These are phyloP conservation scores for Encephalitozoon cuniculi DNA, from an alignment of 371 early-diverging fungal genomes.

Conservation along the genomic window DNA sequence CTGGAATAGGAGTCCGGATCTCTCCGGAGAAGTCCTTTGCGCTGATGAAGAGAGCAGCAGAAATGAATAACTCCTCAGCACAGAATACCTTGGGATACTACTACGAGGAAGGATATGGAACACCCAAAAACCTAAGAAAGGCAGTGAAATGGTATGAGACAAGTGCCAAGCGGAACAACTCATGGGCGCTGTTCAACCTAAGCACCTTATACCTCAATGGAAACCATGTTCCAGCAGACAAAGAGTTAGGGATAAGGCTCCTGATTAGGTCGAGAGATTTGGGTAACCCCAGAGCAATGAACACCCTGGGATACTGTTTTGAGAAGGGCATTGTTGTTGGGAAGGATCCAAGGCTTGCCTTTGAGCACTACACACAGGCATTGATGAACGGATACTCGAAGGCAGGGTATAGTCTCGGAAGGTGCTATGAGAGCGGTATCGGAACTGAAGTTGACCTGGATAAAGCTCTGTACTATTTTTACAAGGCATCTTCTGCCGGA, in stretches of 20 bases:
- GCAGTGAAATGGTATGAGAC: conserved; percentile 68
- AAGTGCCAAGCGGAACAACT: conserved; percentile 66
- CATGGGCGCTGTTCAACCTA: conserved; percentile 63
- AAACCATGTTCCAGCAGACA: conserved; percentile 65
- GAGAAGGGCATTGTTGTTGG: conserved; percentile 38
- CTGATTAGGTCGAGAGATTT: conserved; percentile 18
- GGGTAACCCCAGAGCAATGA: conserved; percentile 47
- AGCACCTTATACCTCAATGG: conserved; percentile 58
- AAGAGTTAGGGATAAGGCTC: conserved; percentile 62
- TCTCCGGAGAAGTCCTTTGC: conserved; percentile 19
- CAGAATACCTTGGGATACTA: conserved; percentile 59
- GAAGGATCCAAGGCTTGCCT: conserved; percentile 24
- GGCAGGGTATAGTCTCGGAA: conserved; percentile 26
- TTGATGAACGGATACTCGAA: conserved; percentile 14
- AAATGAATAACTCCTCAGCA: conserved; percentile 33
- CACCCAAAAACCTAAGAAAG: conserved; percentile 62
- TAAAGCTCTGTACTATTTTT: conserved; percentile 26
- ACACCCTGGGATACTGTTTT: conserved; percentile 55
- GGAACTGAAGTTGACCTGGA: conserved; percentile 15
- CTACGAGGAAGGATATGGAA: conserved; percentile 72
- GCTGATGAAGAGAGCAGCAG: conserved; percentile 35
- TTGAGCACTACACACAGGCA: conserved; percentile 28
- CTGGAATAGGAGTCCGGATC: conserved; percentile 19
- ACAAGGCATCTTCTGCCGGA: conserved; percentile 26
- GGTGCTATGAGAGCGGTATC: conserved; percentile 30